phyloP scores from a whole-genome alignment of 495 filamentous ascomycete species.

The Neurospora sp. region DNA sequence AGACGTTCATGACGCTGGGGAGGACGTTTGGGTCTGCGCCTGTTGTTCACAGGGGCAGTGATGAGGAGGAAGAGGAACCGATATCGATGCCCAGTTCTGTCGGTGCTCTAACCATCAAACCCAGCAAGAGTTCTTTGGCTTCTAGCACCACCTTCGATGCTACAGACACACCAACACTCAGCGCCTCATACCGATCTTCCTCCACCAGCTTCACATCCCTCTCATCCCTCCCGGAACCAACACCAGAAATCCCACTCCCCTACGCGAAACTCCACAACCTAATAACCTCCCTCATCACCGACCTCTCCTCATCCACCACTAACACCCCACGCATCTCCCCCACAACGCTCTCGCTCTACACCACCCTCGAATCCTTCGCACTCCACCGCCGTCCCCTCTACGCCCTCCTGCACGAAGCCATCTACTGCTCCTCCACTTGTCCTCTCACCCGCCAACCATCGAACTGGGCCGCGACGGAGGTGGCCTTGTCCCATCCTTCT shows the following conservation, averaged over 20 bases:
- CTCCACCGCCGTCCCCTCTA: slow-evolving; percentile 17
- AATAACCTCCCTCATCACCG: neutral
- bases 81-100: slow-evolving; percentile 42
- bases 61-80: slow-evolving; percentile 54
- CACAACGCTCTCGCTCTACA: neutral
- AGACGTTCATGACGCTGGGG: slow-evolving; percentile 66
- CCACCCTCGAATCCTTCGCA: slow-evolving; percentile 3
- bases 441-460: neutral
- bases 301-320: neutral
- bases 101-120: neutral
- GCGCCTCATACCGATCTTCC: neutral
- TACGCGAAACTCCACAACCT: neutral
- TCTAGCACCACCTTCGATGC: neutral
- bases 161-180: neutral
- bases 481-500: slow-evolving; percentile 14
- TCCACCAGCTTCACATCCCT: neutral
- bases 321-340: slow-evolving; percentile 12
- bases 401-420: slow-evolving; percentile 17
- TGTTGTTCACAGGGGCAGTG: slow-evolving; percentile 38
- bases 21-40: slow-evolving; percentile 53
- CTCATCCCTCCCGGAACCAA: neutral
- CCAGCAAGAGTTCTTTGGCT: neutral
- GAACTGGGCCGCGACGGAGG: slow-evolving; percentile 35
- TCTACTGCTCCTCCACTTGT: slow-evolving; percentile 8
- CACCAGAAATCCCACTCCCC: neutral